phyloP scores from a whole-genome alignment of 2,329 filamentous ascomycete species.

The Phialophora chinensis region DNA sequence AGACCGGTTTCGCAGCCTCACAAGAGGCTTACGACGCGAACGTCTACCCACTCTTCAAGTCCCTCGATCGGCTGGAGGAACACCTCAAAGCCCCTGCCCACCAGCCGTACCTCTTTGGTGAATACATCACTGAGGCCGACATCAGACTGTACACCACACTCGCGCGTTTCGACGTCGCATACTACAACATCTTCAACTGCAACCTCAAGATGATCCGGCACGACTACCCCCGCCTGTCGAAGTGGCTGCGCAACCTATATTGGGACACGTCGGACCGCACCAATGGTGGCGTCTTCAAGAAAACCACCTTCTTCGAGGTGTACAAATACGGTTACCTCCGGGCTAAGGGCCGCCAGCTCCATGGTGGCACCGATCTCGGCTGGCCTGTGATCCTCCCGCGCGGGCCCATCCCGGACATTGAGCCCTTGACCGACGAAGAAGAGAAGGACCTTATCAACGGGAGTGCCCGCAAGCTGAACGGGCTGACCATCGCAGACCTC shows the following conservation, averaged over 20 bases:
- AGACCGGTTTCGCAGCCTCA: conserved; percentile 75
- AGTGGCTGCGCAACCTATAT: conserved; percentile 55
- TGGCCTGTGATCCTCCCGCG: conserved; percentile 33
- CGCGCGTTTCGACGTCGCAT: conserved; percentile 72
- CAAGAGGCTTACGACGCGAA: conserved; percentile 78
- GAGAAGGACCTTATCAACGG: conserved; percentile 34
- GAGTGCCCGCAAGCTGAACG: conserved; percentile 25
- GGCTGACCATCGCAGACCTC: conserved; percentile 16
- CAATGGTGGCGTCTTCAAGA: conserved; percentile 51
- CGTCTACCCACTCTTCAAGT: conserved; percentile 70
- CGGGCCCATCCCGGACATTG: conserved; percentile 37
- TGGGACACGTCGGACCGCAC: conserved; percentile 53
- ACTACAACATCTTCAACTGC: conserved; percentile 82
- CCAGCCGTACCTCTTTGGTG: conserved; percentile 74
- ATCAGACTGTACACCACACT: conserved; percentile 73
- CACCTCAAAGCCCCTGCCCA: conserved; percentile 61
- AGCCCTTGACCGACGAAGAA: conserved; percentile 38
- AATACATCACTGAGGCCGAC: conserved; percentile 77
- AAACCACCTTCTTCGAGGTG: conserved; percentile 52
- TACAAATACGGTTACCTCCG: conserved; percentile 40
- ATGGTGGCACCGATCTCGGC: conserved; percentile 25
- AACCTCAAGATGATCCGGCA: conserved; percentile 68
- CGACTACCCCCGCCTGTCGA: conserved; percentile 60
- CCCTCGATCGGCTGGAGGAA: conserved; percentile 73
- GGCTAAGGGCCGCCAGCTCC: conserved; percentile 30